Conservation (phyloP, 257 asterid species). For the Nyctanthes arbortristis region DNA sequence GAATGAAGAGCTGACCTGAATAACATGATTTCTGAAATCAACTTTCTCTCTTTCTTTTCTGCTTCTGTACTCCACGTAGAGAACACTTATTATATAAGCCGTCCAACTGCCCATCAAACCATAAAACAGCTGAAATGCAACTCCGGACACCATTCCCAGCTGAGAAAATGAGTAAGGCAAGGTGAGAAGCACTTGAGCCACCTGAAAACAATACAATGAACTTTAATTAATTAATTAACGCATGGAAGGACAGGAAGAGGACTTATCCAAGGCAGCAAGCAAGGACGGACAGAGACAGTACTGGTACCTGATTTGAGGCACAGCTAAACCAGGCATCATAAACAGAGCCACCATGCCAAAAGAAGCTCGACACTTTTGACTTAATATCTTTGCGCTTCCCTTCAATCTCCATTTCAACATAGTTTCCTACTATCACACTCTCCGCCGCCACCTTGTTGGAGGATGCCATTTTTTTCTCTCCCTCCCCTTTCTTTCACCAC, state of each 20-base stretch:
- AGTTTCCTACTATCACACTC: conserved; percentile 63
- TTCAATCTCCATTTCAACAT: conserved; percentile 75
- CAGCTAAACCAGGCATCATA: conserved; percentile 98
- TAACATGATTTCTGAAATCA: conserved; percentile 85
- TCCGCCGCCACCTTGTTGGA: conserved; percentile 76
- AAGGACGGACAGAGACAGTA: too few relatives aligned
- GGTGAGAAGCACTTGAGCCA: conserved; percentile 86
- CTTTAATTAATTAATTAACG: too few relatives aligned
- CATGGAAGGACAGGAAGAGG: too few relatives aligned
- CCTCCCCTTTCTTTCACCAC: too few relatives aligned
- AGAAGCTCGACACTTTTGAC: conserved; percentile 53
- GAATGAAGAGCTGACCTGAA: conserved; percentile 51
- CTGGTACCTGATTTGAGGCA: conserved; percentile 77
- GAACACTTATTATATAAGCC: conserved; percentile 76
- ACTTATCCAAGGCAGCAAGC: too few relatives aligned
- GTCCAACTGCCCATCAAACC: conserved; percentile 93
- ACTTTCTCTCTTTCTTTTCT: conserved; percentile 86
- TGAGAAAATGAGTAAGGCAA: conserved; percentile 91
- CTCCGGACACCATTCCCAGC: conserved; percentile 85
- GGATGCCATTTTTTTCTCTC: conserved; percentile 34
- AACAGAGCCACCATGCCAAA: conserved; percentile 96
- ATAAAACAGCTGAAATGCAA: conserved; percentile 73
- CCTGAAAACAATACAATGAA: conserved; percentile 54
- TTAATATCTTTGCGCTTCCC: conserved; percentile 53
- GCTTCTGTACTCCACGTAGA: conserved; percentile 80